Evolutionary conservation across 1,284 basidiomycete genomes (phyloP).

Genomic region (Tetrapyrgos nigripes): DNA sequence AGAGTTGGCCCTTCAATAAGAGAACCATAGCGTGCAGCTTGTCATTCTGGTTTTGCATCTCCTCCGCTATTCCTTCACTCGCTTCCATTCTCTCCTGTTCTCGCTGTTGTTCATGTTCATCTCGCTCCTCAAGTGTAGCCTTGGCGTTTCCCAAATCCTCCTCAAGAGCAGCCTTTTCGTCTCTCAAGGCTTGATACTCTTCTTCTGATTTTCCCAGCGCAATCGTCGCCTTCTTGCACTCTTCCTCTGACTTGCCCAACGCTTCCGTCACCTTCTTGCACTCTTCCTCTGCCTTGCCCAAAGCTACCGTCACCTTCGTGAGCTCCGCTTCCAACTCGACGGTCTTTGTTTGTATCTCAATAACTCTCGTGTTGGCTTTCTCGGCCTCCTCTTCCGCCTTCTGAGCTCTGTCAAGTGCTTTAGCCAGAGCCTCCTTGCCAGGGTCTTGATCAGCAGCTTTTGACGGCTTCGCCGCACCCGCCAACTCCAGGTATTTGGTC

Average conservation of each 20-base stretch:
- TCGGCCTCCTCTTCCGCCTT: neutral
- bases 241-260: neutral
- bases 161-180: neutral
- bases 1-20: neutral
- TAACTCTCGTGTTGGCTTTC: neutral
- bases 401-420: neutral
- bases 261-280: neutral
- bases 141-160: neutral
- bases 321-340: neutral
- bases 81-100: too few species aligned
- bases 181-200: neutral
- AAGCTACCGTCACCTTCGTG: neutral
- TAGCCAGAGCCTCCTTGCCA: neutral
- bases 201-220: neutral
- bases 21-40: neutral
- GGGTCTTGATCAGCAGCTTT: neutral
- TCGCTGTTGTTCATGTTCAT: too few species aligned
- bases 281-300: neutral
- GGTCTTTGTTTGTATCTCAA: neutral
- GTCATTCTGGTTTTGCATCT: neutral
- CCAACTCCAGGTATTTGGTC: neutral
- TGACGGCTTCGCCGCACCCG: neutral
- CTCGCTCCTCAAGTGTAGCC: neutral
- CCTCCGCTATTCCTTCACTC: too few species aligned
- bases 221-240: neutral